Evolutionary conservation across 2,329 filamentous ascomycete species (phyloP), one percentile per base, ranked within the genome.

Genomic region (Ceratocystis cacaofunesta): DNA sequence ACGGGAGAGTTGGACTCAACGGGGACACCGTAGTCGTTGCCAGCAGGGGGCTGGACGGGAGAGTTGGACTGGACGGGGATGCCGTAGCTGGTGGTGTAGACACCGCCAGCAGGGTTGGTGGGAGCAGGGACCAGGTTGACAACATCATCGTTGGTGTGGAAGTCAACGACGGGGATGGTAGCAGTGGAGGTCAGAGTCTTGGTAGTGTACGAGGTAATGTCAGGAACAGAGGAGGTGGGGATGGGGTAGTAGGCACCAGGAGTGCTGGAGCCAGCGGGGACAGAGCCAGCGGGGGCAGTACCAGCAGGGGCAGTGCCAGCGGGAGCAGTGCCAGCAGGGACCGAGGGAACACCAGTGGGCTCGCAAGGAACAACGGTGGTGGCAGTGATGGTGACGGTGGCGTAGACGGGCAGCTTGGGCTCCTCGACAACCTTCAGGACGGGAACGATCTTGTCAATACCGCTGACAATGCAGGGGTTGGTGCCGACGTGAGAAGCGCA

Each of bases 381-480:
- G 52, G 76, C 75, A 70, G 77, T 75, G 66, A 81, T 81, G 78
- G 73, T 73, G 69, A 81, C 79, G 28, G 78, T 77, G 58, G 78
- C 74, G 28, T 58, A 58, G 12, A 58, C 55, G 55, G 55, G 55
- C 55, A 58, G n/a, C 28, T 32, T 19, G 17, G 55, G 55, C 55
- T 58, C 55, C 55, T 58, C 55, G 15, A 78, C 78, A 67, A 79
- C 77, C 41, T 82, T 81, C 72, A 84, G 79, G 75, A 86, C 82
- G 65, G 80, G 80, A 70, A 84, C 83, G 73, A 84, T 78, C 48
- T 80, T 79, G 28, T 88, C 84, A 70, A 90, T 85, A 69, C 83
- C 85, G 62, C 88, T 95, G 72, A 90, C 83, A 71, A 97, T 89
- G 69, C 81, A 89, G n/a, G 92, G 90, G 82, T 96, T 96, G 73